phyloP scores from a whole-genome alignment of 2,329 filamentous ascomycete species.

The Trichoderma endophyticum region DNA sequence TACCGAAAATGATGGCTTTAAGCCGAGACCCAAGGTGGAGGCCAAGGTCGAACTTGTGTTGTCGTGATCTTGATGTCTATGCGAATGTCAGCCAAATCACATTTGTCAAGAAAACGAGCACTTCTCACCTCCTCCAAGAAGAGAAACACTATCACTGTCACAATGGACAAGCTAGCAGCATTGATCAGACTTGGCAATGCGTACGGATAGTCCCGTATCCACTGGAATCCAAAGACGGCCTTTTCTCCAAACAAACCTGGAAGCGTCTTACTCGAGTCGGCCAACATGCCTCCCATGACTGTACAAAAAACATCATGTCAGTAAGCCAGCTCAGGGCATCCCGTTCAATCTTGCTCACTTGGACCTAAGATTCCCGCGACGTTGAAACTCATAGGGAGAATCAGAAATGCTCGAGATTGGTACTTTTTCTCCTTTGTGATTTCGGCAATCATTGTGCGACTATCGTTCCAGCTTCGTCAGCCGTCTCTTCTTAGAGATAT shows the following conservation, averaged over 20 bases:
- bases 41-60: constrained; percentile 42
- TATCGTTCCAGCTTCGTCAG: constrained; percentile 23
- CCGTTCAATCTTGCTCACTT: neutral
- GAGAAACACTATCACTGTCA: constrained; percentile 55
- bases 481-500: neutral
- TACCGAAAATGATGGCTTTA: constrained; percentile 29
- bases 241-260: constrained; percentile 11
- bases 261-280: neutral
- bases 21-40: constrained; percentile 36
- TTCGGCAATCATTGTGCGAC: constrained; percentile 48
- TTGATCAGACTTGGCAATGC: constrained; percentile 68
- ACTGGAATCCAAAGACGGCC: constrained; percentile 30
- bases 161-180: constrained; percentile 55
- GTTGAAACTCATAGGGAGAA: constrained; percentile 9
- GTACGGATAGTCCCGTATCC: constrained; percentile 65
- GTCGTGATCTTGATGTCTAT: neutral
- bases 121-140: constrained; percentile 63
- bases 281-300: constrained; percentile 14
- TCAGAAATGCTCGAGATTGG: constrained; percentile 9
- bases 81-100: constrained; percentile 30
- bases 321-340: neutral
- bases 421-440: constrained; percentile 48
- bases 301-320: neutral
- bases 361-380: neutral
- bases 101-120: neutral